Conservation (phyloP, 2,329 filamentous ascomycete species). For the Trichothecium roseum region DNA sequence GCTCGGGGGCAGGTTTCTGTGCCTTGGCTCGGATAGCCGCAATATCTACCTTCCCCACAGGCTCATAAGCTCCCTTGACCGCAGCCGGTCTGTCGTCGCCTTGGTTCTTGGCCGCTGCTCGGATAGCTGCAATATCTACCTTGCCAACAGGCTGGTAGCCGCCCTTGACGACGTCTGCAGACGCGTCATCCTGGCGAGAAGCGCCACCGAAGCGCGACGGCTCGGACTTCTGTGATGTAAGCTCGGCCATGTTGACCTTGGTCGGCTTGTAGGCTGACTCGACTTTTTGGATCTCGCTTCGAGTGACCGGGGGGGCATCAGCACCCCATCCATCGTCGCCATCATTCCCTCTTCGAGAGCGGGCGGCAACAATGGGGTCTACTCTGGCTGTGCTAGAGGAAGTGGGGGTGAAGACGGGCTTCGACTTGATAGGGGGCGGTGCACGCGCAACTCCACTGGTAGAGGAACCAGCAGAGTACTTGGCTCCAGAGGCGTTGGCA, state of each 20-base stretch:
- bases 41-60: constrained; percentile 94
- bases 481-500: constrained; percentile 84
- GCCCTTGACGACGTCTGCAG: constrained; percentile 63
- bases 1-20: constrained; percentile 48
- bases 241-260: constrained; percentile 84
- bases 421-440: constrained; percentile 67
- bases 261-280: constrained; percentile 88
- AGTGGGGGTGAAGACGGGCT: constrained; percentile 85
- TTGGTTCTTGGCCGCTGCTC: constrained; percentile 58
- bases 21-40: constrained; percentile 81
- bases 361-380: constrained; percentile 58
- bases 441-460: constrained; percentile 48
- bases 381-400: constrained; percentile 39
- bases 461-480: constrained; percentile 68
- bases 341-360: constrained; percentile 47
- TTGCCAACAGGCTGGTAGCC: constrained; percentile 92
- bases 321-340: constrained; percentile 90
- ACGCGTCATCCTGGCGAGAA: constrained; percentile 30
- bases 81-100: constrained; percentile 71
- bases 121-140: constrained; percentile 90
- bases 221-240: constrained; percentile 63
- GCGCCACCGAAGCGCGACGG: constrained; percentile 49
- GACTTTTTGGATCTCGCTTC: constrained; percentile 85
- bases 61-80: constrained; percentile 90
- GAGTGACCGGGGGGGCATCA: constrained; percentile 84